A percentile compares a stretch with the other conserved stretches of the same genome.
phyloP scores from a whole-genome alignment of 1,284 basidiomycete genomes.

The Cryptococcus amylolentus region DNA sequence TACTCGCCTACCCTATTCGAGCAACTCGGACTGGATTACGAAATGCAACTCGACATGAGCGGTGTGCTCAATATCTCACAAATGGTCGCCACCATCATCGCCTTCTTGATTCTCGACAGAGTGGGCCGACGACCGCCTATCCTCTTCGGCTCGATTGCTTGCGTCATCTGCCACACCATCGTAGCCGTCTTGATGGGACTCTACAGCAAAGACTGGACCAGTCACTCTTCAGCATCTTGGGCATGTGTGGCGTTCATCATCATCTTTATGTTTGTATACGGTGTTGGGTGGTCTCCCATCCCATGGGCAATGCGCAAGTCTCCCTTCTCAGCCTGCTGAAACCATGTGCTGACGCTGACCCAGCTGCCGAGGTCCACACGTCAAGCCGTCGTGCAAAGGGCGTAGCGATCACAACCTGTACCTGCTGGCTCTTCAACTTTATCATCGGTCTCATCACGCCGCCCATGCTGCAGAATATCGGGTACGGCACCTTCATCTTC shows the following conservation, averaged over 20 bases:
- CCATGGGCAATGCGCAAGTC: background rate
- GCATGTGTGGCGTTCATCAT: constrained; percentile 30
- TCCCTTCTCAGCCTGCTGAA: background rate
- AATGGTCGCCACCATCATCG: constrained; percentile 34
- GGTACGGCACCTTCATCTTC: constrained; percentile 33
- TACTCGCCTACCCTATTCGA: constrained; percentile 28
- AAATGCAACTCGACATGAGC: constrained; percentile 28
- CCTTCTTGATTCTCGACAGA: constrained; percentile 45
- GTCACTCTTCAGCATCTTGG: constrained; percentile 18
- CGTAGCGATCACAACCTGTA: constrained; percentile 10
- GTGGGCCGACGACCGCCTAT: constrained; percentile 44
- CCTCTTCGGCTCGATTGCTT: constrained; percentile 21
- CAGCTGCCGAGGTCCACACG: constrained; percentile 29
- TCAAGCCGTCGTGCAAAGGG: constrained; percentile 8
- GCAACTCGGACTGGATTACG: constrained; percentile 34
- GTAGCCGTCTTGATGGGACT: constrained; percentile 27
- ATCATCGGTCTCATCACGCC: constrained; percentile 31
- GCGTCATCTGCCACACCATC: constrained; percentile 21
- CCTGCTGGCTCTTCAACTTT: constrained; percentile 37
- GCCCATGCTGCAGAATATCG: constrained; percentile 18
- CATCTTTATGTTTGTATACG: constrained; percentile 21
- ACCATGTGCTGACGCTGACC: background rate
- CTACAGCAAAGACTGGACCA: constrained; percentile 24
- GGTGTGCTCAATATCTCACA: constrained; percentile 47
- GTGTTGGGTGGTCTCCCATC: constrained; percentile 19